Evolutionary conservation across 2,329 filamentous ascomycete species (phyloP).

Genomic region (Shiraia sp.): DNA sequence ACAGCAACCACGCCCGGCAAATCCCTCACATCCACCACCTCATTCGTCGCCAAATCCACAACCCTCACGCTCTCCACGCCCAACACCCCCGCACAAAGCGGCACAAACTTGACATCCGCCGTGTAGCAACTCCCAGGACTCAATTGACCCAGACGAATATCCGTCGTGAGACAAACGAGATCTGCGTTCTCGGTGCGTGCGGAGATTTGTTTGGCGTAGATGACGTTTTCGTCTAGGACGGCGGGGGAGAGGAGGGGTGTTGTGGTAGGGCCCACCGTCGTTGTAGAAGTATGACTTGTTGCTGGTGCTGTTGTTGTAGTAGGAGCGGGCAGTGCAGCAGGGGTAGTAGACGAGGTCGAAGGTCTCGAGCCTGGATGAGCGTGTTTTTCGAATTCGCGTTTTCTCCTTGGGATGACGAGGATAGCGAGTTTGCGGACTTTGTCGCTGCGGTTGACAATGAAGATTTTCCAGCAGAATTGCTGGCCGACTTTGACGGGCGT

Average conservation of each 20-base stretch:
- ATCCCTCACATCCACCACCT: constrained; percentile 77
- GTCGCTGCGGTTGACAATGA: constrained; percentile 72
- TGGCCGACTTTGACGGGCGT: constrained; percentile 63
- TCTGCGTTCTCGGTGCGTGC: constrained; percentile 67
- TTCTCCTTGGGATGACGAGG: constrained; percentile 67
- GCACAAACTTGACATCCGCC: constrained; percentile 72
- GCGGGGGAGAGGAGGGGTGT: constrained; percentile 61
- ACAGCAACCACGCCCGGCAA: constrained; percentile 66
- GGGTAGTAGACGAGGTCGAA: constrained; percentile 47
- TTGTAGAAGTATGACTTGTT: too few relatives aligned
- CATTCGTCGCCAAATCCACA: constrained; percentile 72
- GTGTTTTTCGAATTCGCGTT: constrained; percentile 53
- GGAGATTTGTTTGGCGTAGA: constrained; percentile 72
- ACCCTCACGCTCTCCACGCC: constrained; percentile 74
- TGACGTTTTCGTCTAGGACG: constrained; percentile 70
- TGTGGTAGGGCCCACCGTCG: too few relatives aligned
- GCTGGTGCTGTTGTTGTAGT: too few relatives aligned
- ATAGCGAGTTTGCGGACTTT: constrained; percentile 70
- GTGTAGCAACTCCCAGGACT: constrained; percentile 74
- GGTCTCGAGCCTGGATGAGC: constrained; percentile 43
- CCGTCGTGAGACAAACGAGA: constrained; percentile 74
- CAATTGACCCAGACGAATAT: constrained; percentile 73
- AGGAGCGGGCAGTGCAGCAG: constrained; percentile 2
- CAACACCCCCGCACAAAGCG: constrained; percentile 67
- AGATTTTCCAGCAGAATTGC: constrained; percentile 72